phyloP scores from a whole-genome alignment of 1,284 basidiomycete genomes.

The Cutaneotrichosporon daszewskae region DNA sequence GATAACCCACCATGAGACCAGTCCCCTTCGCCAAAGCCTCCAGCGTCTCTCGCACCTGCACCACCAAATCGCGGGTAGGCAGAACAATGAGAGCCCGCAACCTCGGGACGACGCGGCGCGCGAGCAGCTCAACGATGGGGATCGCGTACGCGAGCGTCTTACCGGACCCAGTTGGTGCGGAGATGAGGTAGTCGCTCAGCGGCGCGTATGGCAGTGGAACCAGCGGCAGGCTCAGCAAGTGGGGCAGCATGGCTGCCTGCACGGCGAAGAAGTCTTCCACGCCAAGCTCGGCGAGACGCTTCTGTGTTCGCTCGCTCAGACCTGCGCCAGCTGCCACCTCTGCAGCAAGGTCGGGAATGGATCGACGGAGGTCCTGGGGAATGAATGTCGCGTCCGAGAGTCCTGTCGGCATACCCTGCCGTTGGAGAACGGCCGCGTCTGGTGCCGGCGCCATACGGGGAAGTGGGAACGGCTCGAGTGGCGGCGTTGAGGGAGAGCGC shows the following conservation, averaged over 20 bases:
- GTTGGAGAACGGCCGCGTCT: conserved; percentile 60
- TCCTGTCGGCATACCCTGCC: conserved; percentile 71
- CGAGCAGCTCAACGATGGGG: conserved; percentile 82
- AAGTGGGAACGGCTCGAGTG: conserved; percentile 58
- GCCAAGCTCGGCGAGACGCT: conserved; percentile 64
- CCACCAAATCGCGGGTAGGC: conserved; percentile 91
- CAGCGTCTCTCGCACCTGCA: conserved; percentile 86
- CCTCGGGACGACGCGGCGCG: conserved; percentile 66
- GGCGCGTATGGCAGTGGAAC: conserved; percentile 65
- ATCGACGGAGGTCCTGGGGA: conserved; percentile 54
- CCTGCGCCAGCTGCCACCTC: conserved; percentile 48
- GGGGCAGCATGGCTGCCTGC: conserved; percentile 41
- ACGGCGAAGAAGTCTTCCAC: conserved; percentile 74
- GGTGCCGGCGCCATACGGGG: conserved; percentile 66
- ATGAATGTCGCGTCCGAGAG: conserved; percentile 67
- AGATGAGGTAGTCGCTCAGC: conserved; percentile 85
- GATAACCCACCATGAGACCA: conserved; percentile 64
- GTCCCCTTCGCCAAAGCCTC: conserved; percentile 78
- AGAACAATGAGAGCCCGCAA: conserved; percentile 87
- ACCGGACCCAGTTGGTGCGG: conserved; percentile 93
- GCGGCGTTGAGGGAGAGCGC: conserved; percentile 25
- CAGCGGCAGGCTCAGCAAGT: conserved; percentile 34
- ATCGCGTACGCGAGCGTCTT: conserved; percentile 93
- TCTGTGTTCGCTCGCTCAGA: conserved; percentile 59
- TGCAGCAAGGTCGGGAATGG: conserved; percentile 51